Percentiles rank a stretch among this genome's conserved stretches.
Evolutionary conservation across 805 yeast genomes (phyloP).

Genomic region (Osmozyma mogii): DNA sequence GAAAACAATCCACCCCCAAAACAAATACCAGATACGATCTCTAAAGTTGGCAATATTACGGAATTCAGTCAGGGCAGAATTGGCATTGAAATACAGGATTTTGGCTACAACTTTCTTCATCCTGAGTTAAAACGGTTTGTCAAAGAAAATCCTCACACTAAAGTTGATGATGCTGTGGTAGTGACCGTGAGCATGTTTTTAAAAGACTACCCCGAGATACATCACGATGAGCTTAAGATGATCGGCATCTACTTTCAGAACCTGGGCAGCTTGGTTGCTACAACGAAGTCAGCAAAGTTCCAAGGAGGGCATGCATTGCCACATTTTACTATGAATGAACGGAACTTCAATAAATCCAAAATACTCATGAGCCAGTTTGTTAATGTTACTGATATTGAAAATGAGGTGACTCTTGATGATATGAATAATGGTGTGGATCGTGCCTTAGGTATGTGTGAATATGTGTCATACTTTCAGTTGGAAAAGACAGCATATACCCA

Average conservation of each 20-base stretch:
- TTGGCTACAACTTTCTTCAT: conserved; percentile 18
- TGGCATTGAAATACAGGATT: conserved; percentile 14
- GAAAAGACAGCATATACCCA: conserved; percentile 49
- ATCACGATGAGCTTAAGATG: conserved; percentile 43
- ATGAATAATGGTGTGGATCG: conserved; percentile 27
- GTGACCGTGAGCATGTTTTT: conserved; percentile 23
- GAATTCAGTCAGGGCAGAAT: conserved; percentile 18
- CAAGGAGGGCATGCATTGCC: conserved; percentile 55
- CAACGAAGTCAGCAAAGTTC: conserved; percentile 58
- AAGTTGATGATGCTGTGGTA: conserved; percentile 25
- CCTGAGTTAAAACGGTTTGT: conserved; percentile 10
- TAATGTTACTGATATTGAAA: conserved; percentile 33
- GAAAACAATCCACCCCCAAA: conserved; percentile 16
- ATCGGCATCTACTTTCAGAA: conserved; percentile 61
- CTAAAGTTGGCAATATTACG: conserved; percentile 24
- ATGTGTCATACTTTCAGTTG: conserved; percentile 58
- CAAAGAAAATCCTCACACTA: conserved; percentile 6
- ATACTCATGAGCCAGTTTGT: conserved; percentile 35
- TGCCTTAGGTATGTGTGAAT: conserved; percentile 54
- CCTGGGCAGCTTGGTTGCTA: conserved; percentile 52
- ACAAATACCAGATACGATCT: conserved; percentile 4
- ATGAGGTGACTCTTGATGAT: conserved; percentile 30
- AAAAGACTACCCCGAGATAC: conserved; percentile 39
- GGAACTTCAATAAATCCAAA: conserved; percentile 38
- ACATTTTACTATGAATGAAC: conserved; percentile 39